Conservation (phyloP, 1,284 basidiomycete genomes). For the Fomitiporia mediterranea region DNA sequence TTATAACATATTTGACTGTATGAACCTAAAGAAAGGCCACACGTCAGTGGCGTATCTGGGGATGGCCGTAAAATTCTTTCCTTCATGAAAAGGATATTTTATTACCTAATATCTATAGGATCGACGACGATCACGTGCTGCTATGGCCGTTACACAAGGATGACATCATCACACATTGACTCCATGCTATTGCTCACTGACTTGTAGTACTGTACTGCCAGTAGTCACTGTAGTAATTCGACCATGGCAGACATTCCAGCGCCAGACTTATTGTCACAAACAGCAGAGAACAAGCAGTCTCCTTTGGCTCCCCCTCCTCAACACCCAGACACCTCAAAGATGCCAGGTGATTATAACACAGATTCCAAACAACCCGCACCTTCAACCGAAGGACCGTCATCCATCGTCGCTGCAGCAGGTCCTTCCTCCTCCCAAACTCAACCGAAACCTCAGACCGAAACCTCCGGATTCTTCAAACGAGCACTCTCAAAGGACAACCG, state of each 20-base stretch:
- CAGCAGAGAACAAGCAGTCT: neutral
- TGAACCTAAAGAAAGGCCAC: too few species aligned
- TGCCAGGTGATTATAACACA: slow-evolving; percentile 5
- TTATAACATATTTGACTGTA: too few species aligned
- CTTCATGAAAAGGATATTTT: too few species aligned
- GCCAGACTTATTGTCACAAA: neutral
- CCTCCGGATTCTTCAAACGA: slow-evolving; percentile 11
- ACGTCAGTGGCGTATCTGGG: too few species aligned
- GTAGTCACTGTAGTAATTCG: neutral
- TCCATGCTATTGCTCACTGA: neutral
- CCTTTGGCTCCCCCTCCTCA: slow-evolving; percentile 4
- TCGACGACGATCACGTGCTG: too few species aligned
- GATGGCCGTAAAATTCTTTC: too few species aligned
- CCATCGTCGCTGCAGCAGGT: neutral
- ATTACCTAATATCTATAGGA: too few species aligned
- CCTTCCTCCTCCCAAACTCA: neutral
- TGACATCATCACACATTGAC: neutral
- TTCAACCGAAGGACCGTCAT: neutral
- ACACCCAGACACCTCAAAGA: neutral
- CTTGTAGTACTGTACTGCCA: neutral
- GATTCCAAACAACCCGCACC: slow-evolving; percentile 3
- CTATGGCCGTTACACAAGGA: too few species aligned
- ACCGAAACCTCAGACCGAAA: neutral
- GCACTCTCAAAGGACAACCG: slow-evolving; percentile 20
- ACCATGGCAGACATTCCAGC: neutral